Percentiles rank a stretch among this genome's conserved stretches.
Conservation (phyloP, 306 rosid genomes). For the Quercus suber region DNA sequence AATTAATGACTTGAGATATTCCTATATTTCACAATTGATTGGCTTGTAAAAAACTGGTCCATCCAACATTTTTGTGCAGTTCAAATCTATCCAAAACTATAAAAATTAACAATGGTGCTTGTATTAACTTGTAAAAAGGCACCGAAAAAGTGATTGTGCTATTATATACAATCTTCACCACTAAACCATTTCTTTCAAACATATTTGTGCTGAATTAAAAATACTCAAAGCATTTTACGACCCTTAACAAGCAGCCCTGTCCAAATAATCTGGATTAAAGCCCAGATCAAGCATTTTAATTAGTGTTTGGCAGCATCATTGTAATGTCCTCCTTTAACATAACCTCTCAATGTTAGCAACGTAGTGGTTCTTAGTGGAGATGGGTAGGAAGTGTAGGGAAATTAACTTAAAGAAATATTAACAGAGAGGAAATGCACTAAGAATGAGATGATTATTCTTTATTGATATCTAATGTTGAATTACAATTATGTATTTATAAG, state of each 20-base stretch:
- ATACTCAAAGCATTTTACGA: slow-evolving; percentile 61
- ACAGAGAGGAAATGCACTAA: too few species aligned
- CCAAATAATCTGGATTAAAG: slow-evolving; percentile 70
- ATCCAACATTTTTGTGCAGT: slow-evolving; percentile 5
- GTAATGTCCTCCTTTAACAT: slow-evolving; percentile 89
- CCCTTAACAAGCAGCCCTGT: slow-evolving; percentile 76
- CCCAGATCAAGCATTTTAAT: slow-evolving; percentile 81
- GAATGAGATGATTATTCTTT: too few species aligned
- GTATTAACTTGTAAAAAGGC: not conserved
- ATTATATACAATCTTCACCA: not conserved
- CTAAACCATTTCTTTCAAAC: slow-evolving; percentile 13
- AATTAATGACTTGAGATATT: not conserved
- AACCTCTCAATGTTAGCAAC: slow-evolving; percentile 41
- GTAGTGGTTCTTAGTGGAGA: too few species aligned
- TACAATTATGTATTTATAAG: too few species aligned
- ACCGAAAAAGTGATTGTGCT: slow-evolving; percentile 17
- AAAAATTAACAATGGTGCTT: slow-evolving; percentile 34
- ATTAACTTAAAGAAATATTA: too few species aligned
- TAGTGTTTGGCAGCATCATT: slow-evolving; percentile 76
- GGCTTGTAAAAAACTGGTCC: slow-evolving; percentile 17
- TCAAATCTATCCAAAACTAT: slow-evolving; percentile 27
- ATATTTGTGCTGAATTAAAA: not conserved
- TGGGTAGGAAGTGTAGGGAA: too few species aligned
- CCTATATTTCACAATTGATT: slow-evolving; percentile 9
- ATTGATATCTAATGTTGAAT: too few species aligned